A percentile compares a stretch with the other conserved stretches of the same genome.
phyloP scores from a whole-genome alignment of 2,329 filamentous ascomycete species.

The Cytospora schulzeri region DNA sequence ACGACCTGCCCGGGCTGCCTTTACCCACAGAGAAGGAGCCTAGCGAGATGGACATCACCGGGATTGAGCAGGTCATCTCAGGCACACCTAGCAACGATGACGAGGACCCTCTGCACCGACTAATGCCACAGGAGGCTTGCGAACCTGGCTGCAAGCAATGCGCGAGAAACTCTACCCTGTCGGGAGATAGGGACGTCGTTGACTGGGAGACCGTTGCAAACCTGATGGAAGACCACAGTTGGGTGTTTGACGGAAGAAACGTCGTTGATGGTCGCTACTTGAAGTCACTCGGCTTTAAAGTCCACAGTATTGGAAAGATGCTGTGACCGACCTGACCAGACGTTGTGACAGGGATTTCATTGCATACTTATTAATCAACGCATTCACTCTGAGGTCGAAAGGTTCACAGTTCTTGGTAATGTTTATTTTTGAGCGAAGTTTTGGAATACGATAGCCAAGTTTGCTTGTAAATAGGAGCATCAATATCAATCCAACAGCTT shows the following conservation, averaged over 20 bases:
- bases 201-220: slow-evolving; percentile 25
- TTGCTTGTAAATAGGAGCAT: background rate
- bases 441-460: background rate
- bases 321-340: slow-evolving; percentile 4
- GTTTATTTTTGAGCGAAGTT: background rate
- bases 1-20: background rate
- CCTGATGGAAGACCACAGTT: slow-evolving; percentile 28
- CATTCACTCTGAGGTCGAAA: background rate
- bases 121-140: slow-evolving; percentile 12
- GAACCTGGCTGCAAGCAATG: slow-evolving; percentile 21
- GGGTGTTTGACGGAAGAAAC: slow-evolving; percentile 28
- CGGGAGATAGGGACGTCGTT: slow-evolving; percentile 23
- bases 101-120: slow-evolving; percentile 32
- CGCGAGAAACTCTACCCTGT: slow-evolving; percentile 13
- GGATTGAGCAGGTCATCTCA: slow-evolving; percentile 32
- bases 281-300: slow-evolving; percentile 27
- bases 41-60: slow-evolving; percentile 36
- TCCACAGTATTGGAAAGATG: slow-evolving; percentile 28
- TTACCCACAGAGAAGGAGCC: slow-evolving; percentile 14
- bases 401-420: background rate
- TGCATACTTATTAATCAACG: too few relatives aligned
- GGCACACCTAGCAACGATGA: slow-evolving; percentile 9
- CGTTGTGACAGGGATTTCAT: background rate
- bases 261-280: slow-evolving; percentile 24
- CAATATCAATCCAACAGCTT: background rate